Percentiles rank a stretch among this genome's conserved stretches.
Conservation (phyloP, 345 rosid genomes). For the Trapa bicornis region DNA sequence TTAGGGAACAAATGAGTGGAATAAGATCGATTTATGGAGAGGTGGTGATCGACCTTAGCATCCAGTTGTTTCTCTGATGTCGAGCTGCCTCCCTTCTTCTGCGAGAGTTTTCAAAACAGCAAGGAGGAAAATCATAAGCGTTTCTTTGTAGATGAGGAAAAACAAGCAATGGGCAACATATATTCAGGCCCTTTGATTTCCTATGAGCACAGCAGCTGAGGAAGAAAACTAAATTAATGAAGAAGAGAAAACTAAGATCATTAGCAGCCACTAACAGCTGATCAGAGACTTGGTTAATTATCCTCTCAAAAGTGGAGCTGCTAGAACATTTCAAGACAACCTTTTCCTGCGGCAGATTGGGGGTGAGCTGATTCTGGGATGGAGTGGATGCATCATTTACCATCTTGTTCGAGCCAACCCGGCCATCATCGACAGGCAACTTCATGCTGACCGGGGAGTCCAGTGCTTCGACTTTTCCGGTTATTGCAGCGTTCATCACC, state of each 20-base stretch:
- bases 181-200: too few relatives aligned
- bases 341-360: constrained; percentile 64
- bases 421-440: constrained; percentile 21
- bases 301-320: too few relatives aligned
- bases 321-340: constrained; percentile 15
- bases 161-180: too few relatives aligned
- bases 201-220: too few relatives aligned
- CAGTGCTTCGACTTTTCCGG: constrained; percentile 63
- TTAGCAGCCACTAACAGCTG: neutral
- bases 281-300: neutral
- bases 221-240: too few relatives aligned
- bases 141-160: neutral
- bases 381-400: constrained; percentile 37
- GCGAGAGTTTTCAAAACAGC: constrained; percentile 5
- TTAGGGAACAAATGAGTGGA: constrained; percentile 2
- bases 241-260: too few relatives aligned
- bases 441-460: constrained; percentile 79
- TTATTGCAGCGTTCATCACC: constrained; percentile 29
- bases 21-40: neutral
- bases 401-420: constrained; percentile 13
- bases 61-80: constrained; percentile 77
- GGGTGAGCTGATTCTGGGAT: constrained; percentile 15
- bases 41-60: constrained; percentile 50
- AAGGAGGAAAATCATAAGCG: neutral
- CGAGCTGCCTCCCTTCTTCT: constrained; percentile 53